Evolutionary conservation across 2,329 filamentous ascomycete species (phyloP).

Genomic region (Aspergillus melleus): DNA sequence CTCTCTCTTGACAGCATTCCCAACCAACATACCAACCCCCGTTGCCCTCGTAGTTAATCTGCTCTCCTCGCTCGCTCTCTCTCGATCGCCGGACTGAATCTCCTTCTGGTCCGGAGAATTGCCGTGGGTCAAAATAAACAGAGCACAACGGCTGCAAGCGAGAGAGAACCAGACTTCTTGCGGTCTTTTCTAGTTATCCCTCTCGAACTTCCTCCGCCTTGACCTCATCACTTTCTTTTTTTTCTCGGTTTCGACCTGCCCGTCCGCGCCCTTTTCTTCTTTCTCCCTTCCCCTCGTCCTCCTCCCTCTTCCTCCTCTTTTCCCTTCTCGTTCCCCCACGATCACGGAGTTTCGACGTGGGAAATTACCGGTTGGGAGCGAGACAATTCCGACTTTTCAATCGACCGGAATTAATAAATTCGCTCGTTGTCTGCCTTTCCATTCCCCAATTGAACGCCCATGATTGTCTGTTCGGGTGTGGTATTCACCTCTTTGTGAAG

Average conservation of each 20-base stretch:
- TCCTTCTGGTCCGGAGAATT: not conserved
- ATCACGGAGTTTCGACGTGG: not conserved
- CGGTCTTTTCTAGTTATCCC: not conserved
- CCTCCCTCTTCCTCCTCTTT: slow-evolving; percentile 7
- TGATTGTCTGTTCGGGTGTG: slow-evolving; percentile 14
- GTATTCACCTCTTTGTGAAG: slow-evolving; percentile 14
- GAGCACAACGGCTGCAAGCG: slow-evolving; percentile 21
- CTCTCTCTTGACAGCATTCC: not conserved
- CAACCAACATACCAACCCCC: not conserved
- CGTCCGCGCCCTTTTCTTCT: slow-evolving; percentile 10
- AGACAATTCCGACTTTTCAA: not conserved
- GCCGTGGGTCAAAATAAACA: slow-evolving; percentile 39
- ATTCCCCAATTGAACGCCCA: slow-evolving; percentile 15
- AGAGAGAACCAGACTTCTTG: slow-evolving; percentile 12
- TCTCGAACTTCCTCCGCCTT: slow-evolving; percentile 8
- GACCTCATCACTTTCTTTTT: slow-evolving; percentile 19
- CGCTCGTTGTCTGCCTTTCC: not conserved
- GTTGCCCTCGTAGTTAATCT: not conserved
- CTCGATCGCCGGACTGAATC: not conserved
- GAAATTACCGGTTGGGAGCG: not conserved
- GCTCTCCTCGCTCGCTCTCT: not conserved
- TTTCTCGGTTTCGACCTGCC: slow-evolving; percentile 19
- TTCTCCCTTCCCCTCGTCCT: slow-evolving; percentile 8
- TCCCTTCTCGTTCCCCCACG: slow-evolving; percentile 4
- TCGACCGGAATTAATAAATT: not conserved